Conservation (phyloP, 345 rosid genomes). For the Populus tremula region DNA sequence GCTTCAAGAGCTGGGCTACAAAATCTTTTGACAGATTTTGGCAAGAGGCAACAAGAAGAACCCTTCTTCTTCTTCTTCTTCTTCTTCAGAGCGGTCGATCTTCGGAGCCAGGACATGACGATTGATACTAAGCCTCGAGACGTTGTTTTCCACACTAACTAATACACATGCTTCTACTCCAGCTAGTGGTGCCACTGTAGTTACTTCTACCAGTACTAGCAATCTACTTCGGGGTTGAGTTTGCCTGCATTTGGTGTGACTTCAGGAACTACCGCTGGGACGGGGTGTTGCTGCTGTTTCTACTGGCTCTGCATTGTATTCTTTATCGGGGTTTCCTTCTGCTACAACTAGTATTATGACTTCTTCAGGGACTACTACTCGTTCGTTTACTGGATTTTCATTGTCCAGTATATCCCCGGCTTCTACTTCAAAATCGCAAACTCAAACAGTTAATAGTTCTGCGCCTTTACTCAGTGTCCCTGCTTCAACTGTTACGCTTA, state of each 20-base stretch:
- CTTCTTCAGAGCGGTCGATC: too few species aligned
- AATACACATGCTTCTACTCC: slow-evolving; percentile 43
- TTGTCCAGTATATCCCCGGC: slow-evolving; percentile 44
- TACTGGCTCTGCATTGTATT: slow-evolving; percentile 27
- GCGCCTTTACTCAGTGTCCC: slow-evolving; percentile 49
- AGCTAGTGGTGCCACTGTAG: slow-evolving; percentile 29
- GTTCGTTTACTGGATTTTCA: slow-evolving; percentile 67
- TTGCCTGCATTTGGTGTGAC: slow-evolving; percentile 45
- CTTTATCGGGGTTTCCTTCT: slow-evolving; percentile 46
- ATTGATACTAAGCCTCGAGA: too few species aligned
- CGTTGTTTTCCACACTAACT: not conserved
- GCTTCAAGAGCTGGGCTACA: not conserved
- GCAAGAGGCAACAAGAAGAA: too few species aligned
- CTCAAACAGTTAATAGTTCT: slow-evolving; percentile 38
- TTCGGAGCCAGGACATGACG: too few species aligned
- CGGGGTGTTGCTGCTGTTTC: slow-evolving; percentile 36
- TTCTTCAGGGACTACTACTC: slow-evolving; percentile 41
- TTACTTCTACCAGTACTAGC: slow-evolving; percentile 38
- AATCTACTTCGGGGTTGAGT: slow-evolving; percentile 35
- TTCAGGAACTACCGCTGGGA: slow-evolving; percentile 24
- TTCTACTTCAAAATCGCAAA: slow-evolving; percentile 48
- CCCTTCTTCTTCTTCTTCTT: too few species aligned
- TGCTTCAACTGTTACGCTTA: slow-evolving; percentile 48
- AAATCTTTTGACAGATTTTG: not conserved
- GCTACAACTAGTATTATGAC: slow-evolving; percentile 40